Evolutionary conservation across 176 grass and related monocot genomes (phyloP), one percentile per base, ranked within the genome.

Genomic region (Aegilops speltoides): DNA sequence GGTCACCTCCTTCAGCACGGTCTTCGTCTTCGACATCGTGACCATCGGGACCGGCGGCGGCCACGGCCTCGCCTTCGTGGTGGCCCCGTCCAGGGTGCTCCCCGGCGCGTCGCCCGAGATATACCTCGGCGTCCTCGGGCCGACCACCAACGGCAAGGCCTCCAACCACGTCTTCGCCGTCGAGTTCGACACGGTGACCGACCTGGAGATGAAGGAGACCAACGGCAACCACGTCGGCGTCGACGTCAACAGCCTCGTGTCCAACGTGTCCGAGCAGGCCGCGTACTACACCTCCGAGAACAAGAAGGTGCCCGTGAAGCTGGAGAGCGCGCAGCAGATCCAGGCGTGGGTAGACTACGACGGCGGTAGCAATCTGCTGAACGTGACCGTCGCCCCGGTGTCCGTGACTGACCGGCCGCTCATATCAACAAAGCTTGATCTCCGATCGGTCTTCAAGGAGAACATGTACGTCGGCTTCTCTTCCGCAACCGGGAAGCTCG

Each of bases 171-270:
- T 97, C 32, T 93, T 97, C 48, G 93, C 95, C 34, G 72, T 97
- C 0, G 95, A 97, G 87, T 97, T 97, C 70, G 93, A 97, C 79
- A 97, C 95, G 50, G 93, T 97, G 14, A 89, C 90, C 88, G 92
- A 97, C 91, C 93, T 95, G 57, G 95, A 95, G 89, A 93, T 97
- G 86, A 76, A 80, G 10, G 95, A 97, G 74, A 87, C 93, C 85
- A 97, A 97, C 45, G 93, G 89, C 64, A 97, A 97, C 74, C 95
- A 97, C 78, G 89, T 97, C 40, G 90, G 95, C 20, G 74, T 97
- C 68, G 79, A 97, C 50, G 86, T 97, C 68, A 82, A 97, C 70
- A 91, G 43, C 80, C 64, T 97, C 22, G 48, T 13, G 37, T 97
- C 95, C 9, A 93, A 93, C 46, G 74, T 36, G 2, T 91, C 91